These are phyloP conservation scores for Umbelopsis sp. DNA, from an alignment of 192 early-diverging fungal species.

Conservation along the genomic window DNA sequence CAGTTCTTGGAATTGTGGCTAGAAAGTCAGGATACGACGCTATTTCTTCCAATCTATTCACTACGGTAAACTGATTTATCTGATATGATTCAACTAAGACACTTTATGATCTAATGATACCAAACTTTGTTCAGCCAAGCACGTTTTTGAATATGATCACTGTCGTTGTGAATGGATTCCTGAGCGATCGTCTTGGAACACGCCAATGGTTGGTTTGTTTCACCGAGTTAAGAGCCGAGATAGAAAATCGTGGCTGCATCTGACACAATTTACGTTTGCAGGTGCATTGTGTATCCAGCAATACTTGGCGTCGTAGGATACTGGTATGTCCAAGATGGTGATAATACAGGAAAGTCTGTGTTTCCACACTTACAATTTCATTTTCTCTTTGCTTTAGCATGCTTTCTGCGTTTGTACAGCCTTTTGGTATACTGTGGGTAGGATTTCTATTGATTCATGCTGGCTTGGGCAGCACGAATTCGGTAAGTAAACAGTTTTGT, in stretches of 20 bases:
- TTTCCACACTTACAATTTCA: not conserved
- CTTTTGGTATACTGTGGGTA: slow-evolving; percentile 33
- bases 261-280: not conserved
- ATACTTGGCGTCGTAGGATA: slow-evolving; percentile 33
- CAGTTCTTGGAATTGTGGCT: slow-evolving; percentile 35
- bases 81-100: too few relatives aligned
- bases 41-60: slow-evolving; percentile 36
- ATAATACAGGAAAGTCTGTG: not conserved
- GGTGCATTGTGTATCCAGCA: slow-evolving; percentile 37
- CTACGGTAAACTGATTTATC: slow-evolving; percentile 27
- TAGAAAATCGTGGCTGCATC: not conserved
- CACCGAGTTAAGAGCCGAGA: not conserved
- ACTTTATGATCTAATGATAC: not conserved
- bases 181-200: slow-evolving; percentile 30
- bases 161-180: slow-evolving; percentile 34
- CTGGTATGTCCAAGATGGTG: slow-evolving; percentile 14
- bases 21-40: slow-evolving; percentile 40
- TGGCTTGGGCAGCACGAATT: slow-evolving; percentile 24
- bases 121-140: slow-evolving; percentile 23
- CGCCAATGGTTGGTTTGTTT: slow-evolving; percentile 39
- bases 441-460: slow-evolving; percentile 35
- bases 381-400: slow-evolving; percentile 20
- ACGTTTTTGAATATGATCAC: slow-evolving; percentile 36
- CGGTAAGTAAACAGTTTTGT: slow-evolving; percentile 22
- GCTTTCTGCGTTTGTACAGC: slow-evolving; percentile 37